These are phyloP conservation scores for Chaetomium olivaceum DNA, from an alignment of 2,329 filamentous ascomycete genomes.

Conservation along the genomic window DNA sequence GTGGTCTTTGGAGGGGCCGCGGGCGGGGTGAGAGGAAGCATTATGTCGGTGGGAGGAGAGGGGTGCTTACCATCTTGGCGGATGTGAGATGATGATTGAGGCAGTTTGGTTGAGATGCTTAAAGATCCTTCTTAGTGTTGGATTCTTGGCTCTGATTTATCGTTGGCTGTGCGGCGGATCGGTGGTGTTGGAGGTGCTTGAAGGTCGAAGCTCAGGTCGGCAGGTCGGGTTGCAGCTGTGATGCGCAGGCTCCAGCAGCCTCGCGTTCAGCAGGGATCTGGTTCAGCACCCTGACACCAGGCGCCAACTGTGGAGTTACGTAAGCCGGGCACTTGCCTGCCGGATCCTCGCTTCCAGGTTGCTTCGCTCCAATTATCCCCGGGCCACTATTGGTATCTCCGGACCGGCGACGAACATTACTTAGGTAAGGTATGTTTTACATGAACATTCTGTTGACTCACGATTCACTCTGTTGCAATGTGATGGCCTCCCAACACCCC, in stretches of 20 bases:
- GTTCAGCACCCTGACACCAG: constrained; percentile 3
- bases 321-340: constrained; percentile 13
- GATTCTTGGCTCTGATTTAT: neutral
- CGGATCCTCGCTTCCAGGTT: neutral
- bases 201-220: neutral
- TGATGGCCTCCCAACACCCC: constrained; percentile 14
- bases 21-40: constrained; percentile 6
- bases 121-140: neutral
- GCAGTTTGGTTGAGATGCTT: neutral
- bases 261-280: constrained; percentile 26
- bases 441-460: constrained; percentile 12
- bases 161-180: constrained; percentile 4
- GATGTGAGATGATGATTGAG: constrained; percentile 16
- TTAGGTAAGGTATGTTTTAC: neutral
- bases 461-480: neutral
- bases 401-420: constrained; percentile 1
- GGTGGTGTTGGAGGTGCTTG: constrained; percentile 7
- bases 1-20: neutral
- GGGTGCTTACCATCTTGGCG: constrained; percentile 53
- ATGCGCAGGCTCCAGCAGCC: constrained; percentile 29
- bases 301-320: constrained; percentile 22
- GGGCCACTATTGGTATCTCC: constrained; percentile 6
- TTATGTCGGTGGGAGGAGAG: neutral
- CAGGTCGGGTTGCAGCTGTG: constrained; percentile 5
- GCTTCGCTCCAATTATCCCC: constrained; percentile 13